Percentiles rank a stretch among this genome's conserved stretches.
Conservation (phyloP, 805 yeast genomes). For the Grigorovia jiainica region DNA sequence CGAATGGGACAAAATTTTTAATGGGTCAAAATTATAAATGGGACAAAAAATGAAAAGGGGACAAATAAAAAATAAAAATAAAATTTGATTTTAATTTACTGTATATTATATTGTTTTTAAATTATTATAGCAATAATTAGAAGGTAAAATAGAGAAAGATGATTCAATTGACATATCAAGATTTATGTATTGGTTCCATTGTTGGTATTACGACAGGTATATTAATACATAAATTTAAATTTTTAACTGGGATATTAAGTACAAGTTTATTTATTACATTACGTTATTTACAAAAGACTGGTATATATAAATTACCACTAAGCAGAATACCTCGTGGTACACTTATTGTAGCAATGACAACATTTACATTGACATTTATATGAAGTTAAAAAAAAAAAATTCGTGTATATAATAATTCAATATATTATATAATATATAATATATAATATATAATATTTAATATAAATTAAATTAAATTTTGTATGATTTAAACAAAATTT, state of each 20-base stretch:
- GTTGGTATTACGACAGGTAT: background rate
- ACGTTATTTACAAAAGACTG: background rate
- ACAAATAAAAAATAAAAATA: no score
- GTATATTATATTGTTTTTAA: no score
- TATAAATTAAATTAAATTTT: background rate
- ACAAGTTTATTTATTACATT: background rate
- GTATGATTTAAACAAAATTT: constrained; percentile 24
- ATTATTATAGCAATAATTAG: no score
- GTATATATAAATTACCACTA: background rate
- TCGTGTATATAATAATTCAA: background rate
- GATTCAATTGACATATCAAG: background rate
- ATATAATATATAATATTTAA: background rate
- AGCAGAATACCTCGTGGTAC: background rate
- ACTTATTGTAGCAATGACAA: background rate
- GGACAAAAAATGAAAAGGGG: no score
- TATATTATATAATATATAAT: background rate
- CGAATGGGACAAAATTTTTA: no score
- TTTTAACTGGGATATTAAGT: background rate
- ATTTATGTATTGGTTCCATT: background rate
- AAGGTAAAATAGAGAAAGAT: no score
- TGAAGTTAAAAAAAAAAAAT: no score
- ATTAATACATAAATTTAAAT: background rate
- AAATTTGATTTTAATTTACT: no score
- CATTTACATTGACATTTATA: background rate
- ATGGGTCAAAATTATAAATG: no score